Conservation (phyloP, 78 protist species). For the Kipferlia bialata region DNA sequence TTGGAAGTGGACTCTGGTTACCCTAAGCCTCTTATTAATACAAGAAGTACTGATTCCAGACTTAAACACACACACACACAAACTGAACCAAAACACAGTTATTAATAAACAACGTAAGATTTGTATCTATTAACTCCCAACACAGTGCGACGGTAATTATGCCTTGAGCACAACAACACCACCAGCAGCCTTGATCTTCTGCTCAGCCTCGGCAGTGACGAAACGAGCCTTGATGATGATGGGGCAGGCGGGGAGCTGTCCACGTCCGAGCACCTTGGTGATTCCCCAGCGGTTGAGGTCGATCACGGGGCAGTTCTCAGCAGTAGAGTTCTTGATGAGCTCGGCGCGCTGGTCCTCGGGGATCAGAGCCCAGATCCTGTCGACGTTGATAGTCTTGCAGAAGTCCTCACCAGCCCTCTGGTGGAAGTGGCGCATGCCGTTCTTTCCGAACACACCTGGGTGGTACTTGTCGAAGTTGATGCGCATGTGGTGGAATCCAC, state of each 20-base stretch:
- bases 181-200: conserved; percentile 87
- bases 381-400: conserved; percentile 83
- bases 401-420: conserved; percentile 35
- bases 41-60: too few species aligned
- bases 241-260: conserved; percentile 78
- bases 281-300: conserved; percentile 71
- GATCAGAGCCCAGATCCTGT: conserved; percentile 79
- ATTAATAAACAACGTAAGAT: too few species aligned
- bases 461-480: conserved; percentile 88
- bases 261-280: conserved; percentile 93
- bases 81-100: too few species aligned
- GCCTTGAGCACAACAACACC: too few species aligned
- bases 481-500: conserved; percentile 95
- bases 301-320: conserved; percentile 73
- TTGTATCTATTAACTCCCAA: too few species aligned
- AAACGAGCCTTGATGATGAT: conserved; percentile 87
- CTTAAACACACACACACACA: too few species aligned
- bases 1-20: too few species aligned
- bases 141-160: too few species aligned
- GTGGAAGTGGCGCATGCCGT: conserved; percentile 95
- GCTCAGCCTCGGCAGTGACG: conserved; percentile 83
- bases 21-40: too few species aligned
- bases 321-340: conserved; percentile 24
- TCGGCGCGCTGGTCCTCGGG: conserved; percentile 42
- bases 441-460: conserved; percentile 99